Base-by-base conservation (phyloP, 768 basidiomycete species). In the Psilocybe cubensis region DNA sequence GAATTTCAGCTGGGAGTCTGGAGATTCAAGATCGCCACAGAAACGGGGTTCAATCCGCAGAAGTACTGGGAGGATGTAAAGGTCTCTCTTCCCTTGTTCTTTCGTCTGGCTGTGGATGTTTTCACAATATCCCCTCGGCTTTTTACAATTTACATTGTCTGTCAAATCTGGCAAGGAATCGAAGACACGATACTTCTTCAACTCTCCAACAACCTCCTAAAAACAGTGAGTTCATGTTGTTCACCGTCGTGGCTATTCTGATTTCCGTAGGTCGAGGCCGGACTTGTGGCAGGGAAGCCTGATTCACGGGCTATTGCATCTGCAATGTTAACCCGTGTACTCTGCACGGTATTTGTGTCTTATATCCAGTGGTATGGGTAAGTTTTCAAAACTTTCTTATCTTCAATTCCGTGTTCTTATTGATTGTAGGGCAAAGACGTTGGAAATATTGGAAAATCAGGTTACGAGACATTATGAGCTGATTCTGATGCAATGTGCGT, bases 181-280 rank as follows among this genome's bases (percentile, higher is more conserved):
- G 47, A 61, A 31, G 60, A 54, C 8, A 45, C 60, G 23, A 1
- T 61, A 4, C 18, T 57, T 31, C 57, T 61, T 31, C 60, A 61
- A 20, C 48, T 57, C 4, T 61, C 60, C 4, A 61, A 56, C 23
- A 38, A 29, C 10, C 49, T 61, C 3, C 40, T 61, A 27, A 25
- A 31, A 43, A 51, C 42, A 6, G 60, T 61, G 45, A 24, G 65
- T 29, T 10, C 20, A 4, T 6, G 4, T 49, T 17, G 20, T 7
- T 18, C 11, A 11, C 21, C 21, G 24, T 41, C 21, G 17, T 31
- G 50, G 28, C 29, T 31, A 11, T 46, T 52, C 20, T 4, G 38
- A 35, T n/a, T 29, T 28, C 4, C 2, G 11, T 5, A 59, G 58
- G 21, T 59, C 1, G 58, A 59, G 27, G 25, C 17, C 12, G 52